Conservation (phyloP, 768 basidiomycete species). For the Leccinum ochraceum region DNA sequence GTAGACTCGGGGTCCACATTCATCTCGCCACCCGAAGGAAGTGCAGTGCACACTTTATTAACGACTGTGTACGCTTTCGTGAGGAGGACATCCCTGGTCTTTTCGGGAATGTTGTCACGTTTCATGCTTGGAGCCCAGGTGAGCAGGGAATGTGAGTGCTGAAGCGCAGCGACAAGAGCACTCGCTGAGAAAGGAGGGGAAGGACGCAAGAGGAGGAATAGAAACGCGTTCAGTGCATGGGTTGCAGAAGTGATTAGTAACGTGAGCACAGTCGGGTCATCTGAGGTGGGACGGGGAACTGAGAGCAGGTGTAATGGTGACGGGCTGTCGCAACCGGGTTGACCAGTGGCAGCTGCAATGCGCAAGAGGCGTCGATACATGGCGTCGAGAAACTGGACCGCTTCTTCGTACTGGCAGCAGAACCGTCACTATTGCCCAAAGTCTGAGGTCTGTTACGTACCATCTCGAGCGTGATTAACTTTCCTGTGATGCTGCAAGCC, state of each 20-base stretch:
- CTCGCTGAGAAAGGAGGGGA: constrained; percentile 19
- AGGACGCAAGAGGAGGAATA: constrained; percentile 28
- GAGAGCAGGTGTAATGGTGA: constrained; percentile 36
- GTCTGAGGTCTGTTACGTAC: constrained; percentile 43
- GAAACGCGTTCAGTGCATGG: constrained; percentile 49
- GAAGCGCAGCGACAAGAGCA: constrained; percentile 35
- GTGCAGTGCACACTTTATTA: constrained; percentile 32
- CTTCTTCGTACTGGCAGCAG: constrained; percentile 51
- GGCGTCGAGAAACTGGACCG: constrained; percentile 45
- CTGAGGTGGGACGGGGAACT: constrained; percentile 43
- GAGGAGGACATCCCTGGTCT: constrained; percentile 57
- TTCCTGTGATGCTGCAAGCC: constrained; percentile 65
- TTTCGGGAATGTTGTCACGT: constrained; percentile 40
- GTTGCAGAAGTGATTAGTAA: constrained; percentile 62
- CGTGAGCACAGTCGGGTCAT: constrained; percentile 41
- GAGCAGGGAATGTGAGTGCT: constrained; percentile 40
- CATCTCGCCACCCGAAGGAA: constrained; percentile 33
- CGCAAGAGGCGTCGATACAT: constrained; percentile 45
- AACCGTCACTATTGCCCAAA: background rate
- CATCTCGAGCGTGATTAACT: constrained; percentile 68
- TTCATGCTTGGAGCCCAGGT: constrained; percentile 52
- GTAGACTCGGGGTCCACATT: constrained; percentile 21
- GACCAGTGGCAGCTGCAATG: constrained; percentile 1
- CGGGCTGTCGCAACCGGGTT: background rate
- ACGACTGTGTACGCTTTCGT: constrained; percentile 60